Base-by-base conservation (phyloP, 192 early-diverging fungal genomes). In the Phycomyces blakesleeanus region DNA sequence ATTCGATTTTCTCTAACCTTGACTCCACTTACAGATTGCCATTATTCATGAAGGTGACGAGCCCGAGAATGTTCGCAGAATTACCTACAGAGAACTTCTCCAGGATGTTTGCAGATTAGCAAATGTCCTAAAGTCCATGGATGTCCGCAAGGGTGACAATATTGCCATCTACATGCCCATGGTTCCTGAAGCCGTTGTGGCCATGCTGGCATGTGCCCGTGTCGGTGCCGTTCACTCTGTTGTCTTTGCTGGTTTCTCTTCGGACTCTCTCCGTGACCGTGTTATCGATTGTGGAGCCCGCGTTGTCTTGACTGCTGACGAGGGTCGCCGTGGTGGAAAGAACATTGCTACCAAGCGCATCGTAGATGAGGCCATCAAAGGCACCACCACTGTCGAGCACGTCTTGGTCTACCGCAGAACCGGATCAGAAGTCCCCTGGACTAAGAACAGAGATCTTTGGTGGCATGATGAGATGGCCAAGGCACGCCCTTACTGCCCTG, bases 91-190 rank as follows among this genome's bases (percentile, higher is more conserved):
- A 59, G 83, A 92, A 72, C 76, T 97, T 25, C 84, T 95, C 61
- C 80, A 76, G 51, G 78, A 94, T 62, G 93, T 97, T 53, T 90
- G 83, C 75, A 78, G 86, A 42, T 70, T 97, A 49, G 94, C 94
- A 60, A 94, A 94, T 66, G 87, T 89, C 1, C 79, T 98, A 38
- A 86, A 82, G 72, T 83, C 87, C 64, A 83, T 86, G 53, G 92
- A 93, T n/a, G 80, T 97, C 59, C 78, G 83, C 57, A 96, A 96
- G 83, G 95, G 95, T 54, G 93, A 98, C 74, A 90, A 85, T 11
- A 93, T 98, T 27, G 93, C 91, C 47, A 94, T 98, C 72, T 98
- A 98, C 78, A 92, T 98, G 91, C 96, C 94, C 49, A 95, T 95
- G 92, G 85, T 93, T 29, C 96, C 96, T 47, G 94, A 96, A 75